Evolutionary conservation across 805 yeast species (phyloP), one percentile per base, ranked within the genome.

Genomic region (Alloascoidea africana): DNA sequence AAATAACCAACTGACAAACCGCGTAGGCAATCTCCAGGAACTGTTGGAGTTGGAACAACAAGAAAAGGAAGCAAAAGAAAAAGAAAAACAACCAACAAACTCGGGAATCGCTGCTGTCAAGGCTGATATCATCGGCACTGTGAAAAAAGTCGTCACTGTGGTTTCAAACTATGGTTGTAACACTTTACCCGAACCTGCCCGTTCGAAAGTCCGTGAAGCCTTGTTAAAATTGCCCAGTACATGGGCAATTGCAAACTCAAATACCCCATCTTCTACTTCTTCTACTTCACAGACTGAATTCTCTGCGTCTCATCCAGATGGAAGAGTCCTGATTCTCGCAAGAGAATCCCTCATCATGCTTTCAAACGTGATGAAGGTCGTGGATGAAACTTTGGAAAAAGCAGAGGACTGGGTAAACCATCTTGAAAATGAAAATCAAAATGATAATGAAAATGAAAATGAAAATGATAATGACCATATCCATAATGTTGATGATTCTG

Each of bases 311-410:
- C n/a, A n/a, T n/a, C n/a, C n/a, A n/a, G 81, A 84, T 51, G 84
- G 82, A 16, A 74, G 78, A 44, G 82, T 85, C 1, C 59, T 91
- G 17, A 68, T 81, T 3, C 63, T 89, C 42, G 96, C 97, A 0
- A 79, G 80, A 45, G 98, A 91, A 55, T 78, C 95, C 0, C 60
- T 89, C 36, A 91, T 81, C 34, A 82, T 87, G 85, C 78, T 89
- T 27, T 68, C 77, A 32, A 80, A 81, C 40, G 77, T 89, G 14
- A 85, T 86, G 45, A 68, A 68, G 37, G 87, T 87, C 4, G 85
- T 93, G 46, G 89, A 82, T 51, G 87, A 82, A 35, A 86, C 86
- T 37, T 62, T 89, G 39, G 77, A 73, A 36, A 76, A 77, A 45
- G 96, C 96, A 1, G 96, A 91, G 53, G 62, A 66, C 16, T 89